phyloP scores from a whole-genome alignment of 305 asterid species.

The Solanum hybrid region DNA sequence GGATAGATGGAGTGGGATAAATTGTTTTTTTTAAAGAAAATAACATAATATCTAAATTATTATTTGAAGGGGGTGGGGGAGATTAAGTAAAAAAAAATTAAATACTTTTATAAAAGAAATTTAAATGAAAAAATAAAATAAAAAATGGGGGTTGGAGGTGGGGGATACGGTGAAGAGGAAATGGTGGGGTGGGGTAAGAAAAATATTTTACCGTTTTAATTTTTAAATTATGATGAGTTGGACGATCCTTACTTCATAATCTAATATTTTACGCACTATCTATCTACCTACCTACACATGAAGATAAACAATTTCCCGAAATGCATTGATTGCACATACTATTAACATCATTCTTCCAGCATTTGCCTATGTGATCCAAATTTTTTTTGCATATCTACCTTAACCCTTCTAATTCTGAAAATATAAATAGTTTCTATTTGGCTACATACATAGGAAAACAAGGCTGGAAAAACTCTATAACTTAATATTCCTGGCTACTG shows the following conservation, averaged over 20 bases:
- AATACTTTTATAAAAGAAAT: too few species aligned
- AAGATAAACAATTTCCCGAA: not conserved
- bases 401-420: not conserved
- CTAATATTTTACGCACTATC: not conserved
- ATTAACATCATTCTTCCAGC: not conserved
- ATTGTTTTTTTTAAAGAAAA: too few species aligned
- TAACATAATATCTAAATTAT: too few species aligned
- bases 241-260: not conserved
- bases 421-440: not conserved
- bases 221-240: not conserved
- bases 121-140: too few species aligned
- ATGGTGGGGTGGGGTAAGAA: too few species aligned
- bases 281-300: not conserved
- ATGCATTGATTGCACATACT: not conserved
- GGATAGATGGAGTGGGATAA: too few species aligned
- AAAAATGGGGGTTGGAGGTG: too few species aligned
- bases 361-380: not conserved
- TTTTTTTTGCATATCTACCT: not conserved
- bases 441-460: not conserved
- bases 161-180: not conserved
- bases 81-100: too few species aligned
- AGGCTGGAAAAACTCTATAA: not conserved
- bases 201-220: too few species aligned
- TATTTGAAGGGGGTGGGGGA: too few species aligned
- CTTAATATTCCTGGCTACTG: conserved; percentile 17